Percentiles rank a stretch among this genome's conserved stretches.
Evolutionary conservation across 805 yeast species (phyloP).

Genomic region (Pichia phayaonensis): DNA sequence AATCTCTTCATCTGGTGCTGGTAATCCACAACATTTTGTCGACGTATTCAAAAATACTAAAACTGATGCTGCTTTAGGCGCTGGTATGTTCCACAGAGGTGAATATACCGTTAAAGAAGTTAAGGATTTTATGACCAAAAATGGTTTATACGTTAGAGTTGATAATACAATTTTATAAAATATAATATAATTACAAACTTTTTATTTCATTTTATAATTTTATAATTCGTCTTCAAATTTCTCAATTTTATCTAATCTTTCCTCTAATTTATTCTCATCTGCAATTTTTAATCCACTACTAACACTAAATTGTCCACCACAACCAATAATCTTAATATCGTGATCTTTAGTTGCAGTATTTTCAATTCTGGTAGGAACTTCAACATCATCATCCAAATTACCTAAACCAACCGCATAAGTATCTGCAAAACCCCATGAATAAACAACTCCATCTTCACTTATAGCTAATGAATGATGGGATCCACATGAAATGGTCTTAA

Average conservation of each 20-base stretch:
- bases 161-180: constrained; percentile 29
- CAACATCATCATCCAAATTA: constrained; percentile 74
- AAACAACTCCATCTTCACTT: constrained; percentile 74
- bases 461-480: constrained; percentile 90
- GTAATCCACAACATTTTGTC: constrained; percentile 81
- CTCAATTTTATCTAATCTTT: constrained; percentile 44
- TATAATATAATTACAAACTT: not conserved
- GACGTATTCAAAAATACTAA: constrained; percentile 77
- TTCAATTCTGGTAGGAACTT: constrained; percentile 77
- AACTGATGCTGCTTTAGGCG: constrained; percentile 97
- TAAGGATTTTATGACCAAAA: constrained; percentile 51
- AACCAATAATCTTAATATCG: constrained; percentile 66
- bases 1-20: constrained; percentile 97
- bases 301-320: constrained; percentile 94
- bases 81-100: constrained; percentile 96
- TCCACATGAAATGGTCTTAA: constrained; percentile 66
- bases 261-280: constrained; percentile 45
- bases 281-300: constrained; percentile 68
- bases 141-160: constrained; percentile 68
- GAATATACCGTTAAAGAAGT: constrained; percentile 86
- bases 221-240: constrained; percentile 34
- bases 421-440: constrained; percentile 97
- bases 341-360: constrained; percentile 89
- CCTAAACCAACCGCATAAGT: constrained; percentile 96
- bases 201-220: too few species aligned